Conservation (phyloP, 2,329 filamentous ascomycete species). For the Xylariaceae sp. region DNA sequence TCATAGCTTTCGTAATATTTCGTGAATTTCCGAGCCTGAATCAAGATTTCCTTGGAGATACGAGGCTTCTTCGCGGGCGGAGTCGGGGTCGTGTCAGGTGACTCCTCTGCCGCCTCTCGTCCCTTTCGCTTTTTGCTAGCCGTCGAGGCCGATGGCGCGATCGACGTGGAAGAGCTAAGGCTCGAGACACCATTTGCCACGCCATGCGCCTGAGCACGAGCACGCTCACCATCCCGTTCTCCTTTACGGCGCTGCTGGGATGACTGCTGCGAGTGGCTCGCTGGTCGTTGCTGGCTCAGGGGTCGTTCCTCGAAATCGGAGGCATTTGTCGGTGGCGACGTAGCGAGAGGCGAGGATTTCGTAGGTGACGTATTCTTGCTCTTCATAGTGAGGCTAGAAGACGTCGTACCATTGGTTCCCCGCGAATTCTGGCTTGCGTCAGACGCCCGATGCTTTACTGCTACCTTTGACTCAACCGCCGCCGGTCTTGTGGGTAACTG, state of each 20-base stretch:
- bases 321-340: constrained; percentile 60
- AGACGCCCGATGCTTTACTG: constrained; percentile 43
- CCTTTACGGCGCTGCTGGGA: constrained; percentile 21
- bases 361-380: constrained; percentile 52
- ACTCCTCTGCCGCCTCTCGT: constrained; percentile 26
- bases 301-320: constrained; percentile 51
- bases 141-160: background rate
- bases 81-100: constrained; percentile 26
- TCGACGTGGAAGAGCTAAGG: constrained; percentile 17
- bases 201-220: constrained; percentile 21
- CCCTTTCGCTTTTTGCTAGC: constrained; percentile 42
- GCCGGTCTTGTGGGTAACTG: constrained; percentile 32
- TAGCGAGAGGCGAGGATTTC: constrained; percentile 61
- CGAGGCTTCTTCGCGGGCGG: constrained; percentile 35
- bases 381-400: constrained; percentile 40
- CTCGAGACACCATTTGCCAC: constrained; percentile 24
- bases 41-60: constrained; percentile 45
- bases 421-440: constrained; percentile 47
- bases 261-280: constrained; percentile 16
- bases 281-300: constrained; percentile 20
- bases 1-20: constrained; percentile 52
- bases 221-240: constrained; percentile 22
- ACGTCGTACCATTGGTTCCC: constrained; percentile 32
- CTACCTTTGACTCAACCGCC: constrained; percentile 29
- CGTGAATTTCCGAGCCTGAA: constrained; percentile 52